Evolutionary conservation across 2,329 filamentous ascomycete genomes (phyloP), one percentile per base, ranked within the genome.

Genomic region (Monosporascus sp.): DNA sequence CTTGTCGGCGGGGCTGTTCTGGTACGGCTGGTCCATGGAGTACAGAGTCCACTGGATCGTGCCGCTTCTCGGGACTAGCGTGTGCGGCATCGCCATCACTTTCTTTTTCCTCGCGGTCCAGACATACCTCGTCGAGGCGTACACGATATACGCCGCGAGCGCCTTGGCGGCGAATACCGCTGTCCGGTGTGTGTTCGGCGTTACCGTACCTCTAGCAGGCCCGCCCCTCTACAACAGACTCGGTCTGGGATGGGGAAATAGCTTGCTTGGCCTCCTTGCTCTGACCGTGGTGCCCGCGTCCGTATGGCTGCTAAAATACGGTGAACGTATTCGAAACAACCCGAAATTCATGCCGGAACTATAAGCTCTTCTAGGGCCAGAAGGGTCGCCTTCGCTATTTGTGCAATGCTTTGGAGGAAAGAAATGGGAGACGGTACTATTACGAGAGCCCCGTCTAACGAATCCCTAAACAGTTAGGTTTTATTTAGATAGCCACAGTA

Each of bases 121-220:
- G 51, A 77, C 78, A 3, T 87, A 86, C 58, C 69, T 85, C 4
- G 77, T 84, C 15, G 82, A 85, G 52, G 74, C 77, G 14, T 71
- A 69, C 49, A 67, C 62, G 24, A 60, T 68, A 38, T 71, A 72
- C 53, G 70, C 71, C 0, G 71, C 71, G 4, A 70, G 66, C 15
- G 70, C 68, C 0, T 74, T 85, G 2, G 83, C 84, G 0, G 83
- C 82, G 0, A 82, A 74, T 52, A 82, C 80, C 0, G 75, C 84
- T 0, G 66, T 84, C 2, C 67, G 82, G 41, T 69, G 63, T 5
- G 57, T 81, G 0, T 68, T 78, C 51, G 82, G 81, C 18, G 80
- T 76, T 0, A 65, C 82, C 20, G 67, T 85, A 1, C 81, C 82
- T 0, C 67, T 85, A 9, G 73, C 72, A 35, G 68, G 66, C 3